Percentiles rank a stretch among this genome's conserved stretches.
Evolutionary conservation across 805 yeast species (phyloP).

Genomic region (Wickerhamiella azymoides): DNA sequence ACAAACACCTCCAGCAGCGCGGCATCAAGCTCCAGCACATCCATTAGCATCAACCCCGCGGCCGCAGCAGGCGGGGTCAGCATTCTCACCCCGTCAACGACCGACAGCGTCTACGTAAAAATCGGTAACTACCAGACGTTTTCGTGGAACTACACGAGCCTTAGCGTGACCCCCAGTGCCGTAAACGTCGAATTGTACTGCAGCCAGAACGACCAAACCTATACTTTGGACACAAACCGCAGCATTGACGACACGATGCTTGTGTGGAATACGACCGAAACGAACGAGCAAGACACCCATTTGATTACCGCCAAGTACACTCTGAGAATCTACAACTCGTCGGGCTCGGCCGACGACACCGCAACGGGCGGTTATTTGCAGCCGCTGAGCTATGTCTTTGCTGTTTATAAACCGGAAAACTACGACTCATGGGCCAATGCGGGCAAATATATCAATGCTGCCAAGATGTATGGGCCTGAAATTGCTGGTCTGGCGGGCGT

Average conservation of each 20-base stretch:
- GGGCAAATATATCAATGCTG: slow-evolving; percentile 18
- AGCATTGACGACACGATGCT: slow-evolving; percentile 20
- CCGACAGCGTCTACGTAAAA: slow-evolving; percentile 26
- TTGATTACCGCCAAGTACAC: slow-evolving; percentile 27
- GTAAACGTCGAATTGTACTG: slow-evolving; percentile 29
- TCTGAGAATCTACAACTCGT: slow-evolving; percentile 26
- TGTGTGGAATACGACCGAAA: slow-evolving; percentile 28
- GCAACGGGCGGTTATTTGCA: slow-evolving; percentile 26
- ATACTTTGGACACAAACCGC: slow-evolving; percentile 26
- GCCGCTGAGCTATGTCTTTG: slow-evolving; percentile 24
- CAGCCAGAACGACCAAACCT: slow-evolving; percentile 25
- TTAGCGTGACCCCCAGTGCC: slow-evolving; percentile 25
- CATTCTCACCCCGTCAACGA: slow-evolving; percentile 24
- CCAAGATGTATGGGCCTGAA: neutral
- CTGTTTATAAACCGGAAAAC: slow-evolving; percentile 27
- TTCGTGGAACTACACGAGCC: slow-evolving; percentile 28
- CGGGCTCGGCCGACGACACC: slow-evolving; percentile 18
- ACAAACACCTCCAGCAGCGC: neutral
- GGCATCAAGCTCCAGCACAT: no score
- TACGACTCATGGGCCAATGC: slow-evolving; percentile 24
- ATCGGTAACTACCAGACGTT: slow-evolving; percentile 29
- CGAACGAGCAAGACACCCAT: slow-evolving; percentile 14
- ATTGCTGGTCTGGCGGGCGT: neutral
- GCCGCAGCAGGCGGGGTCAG: slow-evolving; percentile 28
- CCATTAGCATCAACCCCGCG: slow-evolving; percentile 20